phyloP scores from a whole-genome alignment of 441 rosid species.

The Manihot esculenta region DNA sequence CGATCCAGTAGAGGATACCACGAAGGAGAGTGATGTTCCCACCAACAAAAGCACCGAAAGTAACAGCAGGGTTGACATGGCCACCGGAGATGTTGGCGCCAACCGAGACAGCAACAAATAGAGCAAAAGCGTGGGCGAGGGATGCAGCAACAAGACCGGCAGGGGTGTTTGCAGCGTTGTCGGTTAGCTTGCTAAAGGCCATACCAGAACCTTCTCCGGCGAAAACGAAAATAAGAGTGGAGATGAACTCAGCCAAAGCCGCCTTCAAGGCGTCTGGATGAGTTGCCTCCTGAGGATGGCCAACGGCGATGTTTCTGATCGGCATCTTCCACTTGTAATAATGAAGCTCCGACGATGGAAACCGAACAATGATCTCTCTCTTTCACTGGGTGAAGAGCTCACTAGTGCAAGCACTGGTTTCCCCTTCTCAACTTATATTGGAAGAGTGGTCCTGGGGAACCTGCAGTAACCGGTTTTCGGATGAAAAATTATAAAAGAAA shows the following conservation, averaged over 20 bases:
- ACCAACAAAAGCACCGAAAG: conserved; percentile 84
- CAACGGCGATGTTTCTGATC: conserved; percentile 75
- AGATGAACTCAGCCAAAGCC: conserved; percentile 83
- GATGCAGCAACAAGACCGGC: conserved; percentile 75
- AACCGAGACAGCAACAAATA: conserved; percentile 78
- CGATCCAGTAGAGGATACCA: conserved; percentile 81
- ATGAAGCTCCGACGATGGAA: conserved; percentile 12
- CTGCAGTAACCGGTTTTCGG: conserved; percentile 34
- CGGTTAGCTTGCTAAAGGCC: conserved; percentile 81
- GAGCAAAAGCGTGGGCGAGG: conserved; percentile 70
- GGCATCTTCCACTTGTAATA: conserved; percentile 49
- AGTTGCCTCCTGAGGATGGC: conserved; percentile 59
- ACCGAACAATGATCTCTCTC: background rate
- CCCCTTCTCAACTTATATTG: conserved; percentile 37
- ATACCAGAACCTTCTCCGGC: conserved; percentile 90
- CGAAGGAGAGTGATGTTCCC: conserved; percentile 87
- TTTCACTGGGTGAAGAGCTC: background rate
- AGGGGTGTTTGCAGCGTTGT: conserved; percentile 67
- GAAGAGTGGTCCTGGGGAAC: conserved; percentile 13
- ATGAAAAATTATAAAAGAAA: background rate
- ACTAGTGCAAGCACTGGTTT: conserved; percentile 14
- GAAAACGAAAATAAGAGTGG: conserved; percentile 76
- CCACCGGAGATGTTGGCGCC: conserved; percentile 90
- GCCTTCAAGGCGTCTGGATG: conserved; percentile 69
- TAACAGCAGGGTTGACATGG: conserved; percentile 88